Conservation (phyloP, 2,329 filamentous ascomycete genomes). For the Didymella pinodella region DNA sequence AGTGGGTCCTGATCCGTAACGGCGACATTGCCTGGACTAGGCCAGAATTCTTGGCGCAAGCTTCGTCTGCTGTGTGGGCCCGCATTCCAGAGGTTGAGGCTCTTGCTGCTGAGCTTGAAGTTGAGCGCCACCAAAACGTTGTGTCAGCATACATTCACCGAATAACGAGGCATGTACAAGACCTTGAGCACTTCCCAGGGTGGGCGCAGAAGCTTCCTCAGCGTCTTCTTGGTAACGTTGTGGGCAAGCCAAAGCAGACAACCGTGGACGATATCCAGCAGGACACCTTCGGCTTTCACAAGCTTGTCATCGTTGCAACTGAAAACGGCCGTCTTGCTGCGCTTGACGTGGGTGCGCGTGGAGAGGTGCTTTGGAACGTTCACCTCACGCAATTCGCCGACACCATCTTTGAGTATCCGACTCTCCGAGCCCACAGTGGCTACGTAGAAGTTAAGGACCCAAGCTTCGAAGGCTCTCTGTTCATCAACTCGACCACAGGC, state of each 20-base stretch:
- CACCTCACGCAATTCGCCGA: constrained; percentile 67
- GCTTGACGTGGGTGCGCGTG: constrained; percentile 77
- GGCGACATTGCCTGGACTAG: constrained; percentile 82
- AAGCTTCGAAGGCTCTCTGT: constrained; percentile 33
- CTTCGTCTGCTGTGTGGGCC: constrained; percentile 81
- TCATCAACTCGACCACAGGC: constrained; percentile 48
- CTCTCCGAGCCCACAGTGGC: constrained; percentile 42
- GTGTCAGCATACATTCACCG: constrained; percentile 87
- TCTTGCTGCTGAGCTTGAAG: constrained; percentile 80
- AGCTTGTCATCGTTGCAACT: constrained; percentile 82
- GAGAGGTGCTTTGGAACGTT: constrained; percentile 77
- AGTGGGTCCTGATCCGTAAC: constrained; percentile 86
- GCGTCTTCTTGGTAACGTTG: constrained; percentile 66
- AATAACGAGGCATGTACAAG: constrained; percentile 79
- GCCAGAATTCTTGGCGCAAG: constrained; percentile 80
- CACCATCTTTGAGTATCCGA: constrained; percentile 69
- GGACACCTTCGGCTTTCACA: constrained; percentile 88
- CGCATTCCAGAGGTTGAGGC: constrained; percentile 77
- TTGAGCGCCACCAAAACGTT: constrained; percentile 84
- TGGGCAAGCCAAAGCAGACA: constrained; percentile 66
- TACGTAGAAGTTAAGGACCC: constrained; percentile 46
- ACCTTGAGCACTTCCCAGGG: constrained; percentile 77
- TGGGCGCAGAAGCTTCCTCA: constrained; percentile 75
- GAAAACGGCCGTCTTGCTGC: constrained; percentile 80
- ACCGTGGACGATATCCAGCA: constrained; percentile 62